A percentile compares a stretch with the other conserved stretches of the same genome.
Evolutionary conservation across 805 yeast species (phyloP).

Genomic region (fission yeast (Schizosaccharomyces pombe)): ASM294v3 CU329670.1:3263501-3264000

Average conservation of each 20-base stretch:
- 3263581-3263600: constrained; percentile 36
- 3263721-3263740: constrained; percentile 14
- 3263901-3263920: constrained; percentile 84
- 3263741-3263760: not conserved
- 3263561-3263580: constrained; percentile 54
- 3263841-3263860: constrained; percentile 44
- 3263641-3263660: constrained; percentile 16
- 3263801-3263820: constrained; percentile 63
- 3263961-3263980: not conserved
- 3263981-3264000: constrained; percentile 11
- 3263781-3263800: constrained; percentile 63
- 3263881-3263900: constrained; percentile 59
- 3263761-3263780: constrained; percentile 33
- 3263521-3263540: constrained; percentile 43
- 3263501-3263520: constrained; percentile 56
- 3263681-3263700: constrained; percentile 31
- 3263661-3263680: constrained; percentile 26
- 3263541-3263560: constrained; percentile 49
- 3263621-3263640: constrained; percentile 9
- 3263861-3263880: constrained; percentile 20
- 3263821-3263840: constrained; percentile 78
- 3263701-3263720: constrained; percentile 23
- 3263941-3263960: constrained; percentile 33
- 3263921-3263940: constrained; percentile 98
- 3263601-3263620: constrained; percentile 26